Evolutionary conservation across 495 filamentous ascomycete species (phyloP).

Genomic region (Penicillium parvum): DNA sequence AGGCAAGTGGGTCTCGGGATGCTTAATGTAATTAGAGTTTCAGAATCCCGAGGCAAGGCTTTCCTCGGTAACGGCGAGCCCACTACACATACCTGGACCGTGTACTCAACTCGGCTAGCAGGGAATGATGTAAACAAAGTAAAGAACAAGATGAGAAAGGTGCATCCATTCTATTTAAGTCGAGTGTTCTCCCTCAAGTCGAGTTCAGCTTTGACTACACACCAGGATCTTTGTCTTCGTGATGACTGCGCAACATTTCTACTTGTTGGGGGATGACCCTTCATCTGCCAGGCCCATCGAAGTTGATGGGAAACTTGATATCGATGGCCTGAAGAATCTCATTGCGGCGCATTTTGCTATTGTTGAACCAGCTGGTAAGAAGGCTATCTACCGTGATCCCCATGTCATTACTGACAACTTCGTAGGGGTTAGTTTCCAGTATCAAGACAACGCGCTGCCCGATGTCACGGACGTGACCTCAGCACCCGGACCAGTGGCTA

Average conservation of each 20-base stretch:
- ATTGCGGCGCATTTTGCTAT: constrained; percentile 33
- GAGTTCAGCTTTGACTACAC: not conserved
- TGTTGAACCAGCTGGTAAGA: constrained; percentile 10
- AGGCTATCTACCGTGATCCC: not conserved
- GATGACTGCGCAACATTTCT: constrained; percentile 34
- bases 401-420: not conserved
- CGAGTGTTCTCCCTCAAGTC: too few species aligned
- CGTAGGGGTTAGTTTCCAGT: constrained; percentile 39
- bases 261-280: constrained; percentile 32
- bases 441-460: constrained; percentile 20
- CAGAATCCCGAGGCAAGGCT: too few species aligned
- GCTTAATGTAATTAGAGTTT: too few species aligned
- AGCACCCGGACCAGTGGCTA: constrained; percentile 27
- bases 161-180: too few species aligned
- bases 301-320: constrained; percentile 13
- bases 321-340: constrained; percentile 26
- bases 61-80: too few species aligned
- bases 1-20: too few species aligned
- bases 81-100: too few species aligned
- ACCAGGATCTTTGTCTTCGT: not conserved
- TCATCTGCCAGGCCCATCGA: constrained; percentile 26
- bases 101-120: too few species aligned
- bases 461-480: constrained; percentile 28
- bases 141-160: too few species aligned
- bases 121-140: too few species aligned